Base-by-base conservation (phyloP, 768 basidiomycete species). In the Suillus paluster region DNA sequence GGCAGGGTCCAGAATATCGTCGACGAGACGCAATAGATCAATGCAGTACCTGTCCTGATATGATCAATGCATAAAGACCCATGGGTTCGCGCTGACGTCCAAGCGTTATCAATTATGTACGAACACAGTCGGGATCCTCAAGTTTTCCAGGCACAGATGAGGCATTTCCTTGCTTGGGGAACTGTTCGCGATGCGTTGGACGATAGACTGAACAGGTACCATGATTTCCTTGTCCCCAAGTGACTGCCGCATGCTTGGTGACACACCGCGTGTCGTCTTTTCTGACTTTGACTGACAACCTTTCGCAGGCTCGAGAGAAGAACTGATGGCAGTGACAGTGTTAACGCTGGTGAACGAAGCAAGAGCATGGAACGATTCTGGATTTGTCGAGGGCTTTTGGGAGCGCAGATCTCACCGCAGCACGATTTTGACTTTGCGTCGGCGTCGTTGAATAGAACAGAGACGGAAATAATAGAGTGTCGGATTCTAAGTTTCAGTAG, bases 151-250 rank as follows among this genome's bases (percentile, higher is more conserved):
- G 72, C n/a, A 72, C 59, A 42, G 75, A 70, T 9, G 55, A 42
- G 49, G 38, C 14, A 67, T 45, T 64, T 67, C 21, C 44, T 69
- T 55, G 67, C 66, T 70, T 8, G 81, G 79, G 5, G 78, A 77
- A n/a, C 69, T 70, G 48, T 73, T 64, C 3, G 76, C 79, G 55
- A 84, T 78, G 36, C 82, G 80, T 60, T 88, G 86, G 34, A 76
- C 63, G 21, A 83, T 76, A 41, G 83, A 75, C 49, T 76, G 71
- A 30, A 68, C 60, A 9, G 66, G 66, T 0, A 81, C 82, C 33
- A 71, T 61, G 68, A 91, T 91, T 70, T 91, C 89, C 73, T 91
- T 91, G 71, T 88, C 73, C 0, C 68, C 69, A 6, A 67, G 65
- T 12, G 69, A 71, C 62, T 75, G 71, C 56, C 78, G 76, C 62